phyloP scores from a whole-genome alignment of 2,329 filamentous ascomycete species.

The Ascochyta lentis region DNA sequence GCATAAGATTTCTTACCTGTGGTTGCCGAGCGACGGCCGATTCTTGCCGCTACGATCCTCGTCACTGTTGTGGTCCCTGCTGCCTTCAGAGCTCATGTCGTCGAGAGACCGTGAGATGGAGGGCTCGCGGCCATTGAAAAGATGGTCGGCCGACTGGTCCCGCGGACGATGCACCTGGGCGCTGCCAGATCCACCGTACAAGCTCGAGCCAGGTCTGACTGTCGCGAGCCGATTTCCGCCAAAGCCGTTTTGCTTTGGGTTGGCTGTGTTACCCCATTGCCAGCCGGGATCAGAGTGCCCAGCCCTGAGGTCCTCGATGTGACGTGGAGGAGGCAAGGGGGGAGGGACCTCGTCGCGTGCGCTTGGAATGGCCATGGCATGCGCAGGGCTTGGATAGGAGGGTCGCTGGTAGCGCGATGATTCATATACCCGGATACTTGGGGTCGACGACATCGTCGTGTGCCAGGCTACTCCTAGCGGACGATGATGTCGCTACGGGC shows the following conservation, averaged over 20 bases:
- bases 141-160: slow-evolving; percentile 37
- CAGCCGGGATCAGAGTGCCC: slow-evolving; percentile 67
- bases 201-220: slow-evolving; percentile 57
- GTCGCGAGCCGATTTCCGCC: slow-evolving; percentile 52
- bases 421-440: slow-evolving; percentile 53
- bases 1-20: slow-evolving; percentile 47
- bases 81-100: slow-evolving; percentile 46
- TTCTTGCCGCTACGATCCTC: slow-evolving; percentile 44
- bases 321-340: slow-evolving; percentile 68
- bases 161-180: slow-evolving; percentile 27
- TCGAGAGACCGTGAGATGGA: slow-evolving; percentile 48
- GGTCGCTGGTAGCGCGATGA: slow-evolving; percentile 47
- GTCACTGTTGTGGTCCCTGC: slow-evolving; percentile 42
- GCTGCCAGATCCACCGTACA: slow-evolving; percentile 47
- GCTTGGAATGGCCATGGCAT: slow-evolving; percentile 68
- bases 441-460: slow-evolving; percentile 46
- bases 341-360: slow-evolving; percentile 64
- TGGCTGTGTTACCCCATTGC: slow-evolving; percentile 68
- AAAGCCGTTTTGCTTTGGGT: slow-evolving; percentile 56
- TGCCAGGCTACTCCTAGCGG: slow-evolving; percentile 16
- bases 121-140: slow-evolving; percentile 48
- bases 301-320: slow-evolving; percentile 63
- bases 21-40: slow-evolving; percentile 49
- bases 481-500: slow-evolving; percentile 29
- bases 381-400: slow-evolving; percentile 49